Evolutionary conservation across 2,329 filamentous ascomycete species (phyloP), one percentile per base, ranked within the genome.

Genomic region (Cordyceps javanica): DNA sequence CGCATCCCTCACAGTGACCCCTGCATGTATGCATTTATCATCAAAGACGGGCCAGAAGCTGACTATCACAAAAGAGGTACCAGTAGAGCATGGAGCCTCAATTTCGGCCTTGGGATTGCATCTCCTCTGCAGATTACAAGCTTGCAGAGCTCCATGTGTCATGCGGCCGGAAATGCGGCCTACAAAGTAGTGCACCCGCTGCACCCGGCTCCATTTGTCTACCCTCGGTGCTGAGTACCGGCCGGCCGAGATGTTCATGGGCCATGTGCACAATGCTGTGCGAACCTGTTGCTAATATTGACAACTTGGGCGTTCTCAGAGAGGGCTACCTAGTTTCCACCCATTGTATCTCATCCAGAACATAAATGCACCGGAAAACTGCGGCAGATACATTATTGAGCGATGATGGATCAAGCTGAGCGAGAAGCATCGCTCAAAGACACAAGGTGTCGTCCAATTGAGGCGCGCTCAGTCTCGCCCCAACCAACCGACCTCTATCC

Each of bases 91-190:
- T 13, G 14, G 44, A 50, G 44, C 34, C 45, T 49, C 44, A 49
- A 42, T 36, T 50, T 49, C n/a, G 34, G 25, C 54, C 19, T 32
- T 23, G 16, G 34, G 26, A 42, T 23, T 49, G 34, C 34, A 42
- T 49, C 54, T 39, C 44, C 25, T 49, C 36, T 50, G 53, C 36
- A n/a, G n/a, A n/a, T n/a, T n/a, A n/a, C n/a, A 38, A 23, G 6
- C 34, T 26, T 56, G 54, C 45, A 50, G 16, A 41, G 44, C 14
- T 39, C 54, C 21, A 25, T 34, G 36, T 56, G 45, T 34, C 54
- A 56, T 56, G 54, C 53, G 42, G 53, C 44, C 54, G 54, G 54
- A 56, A 19, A 41, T 48, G 54, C 54, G 45, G 45, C 54, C 54
- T 49, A 49, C 44, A 32, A 41, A 32, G 44, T 56, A 30, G 44